Conservation (phyloP, 176 grass and related monocot species). For the Cenchrus americanus region DNA sequence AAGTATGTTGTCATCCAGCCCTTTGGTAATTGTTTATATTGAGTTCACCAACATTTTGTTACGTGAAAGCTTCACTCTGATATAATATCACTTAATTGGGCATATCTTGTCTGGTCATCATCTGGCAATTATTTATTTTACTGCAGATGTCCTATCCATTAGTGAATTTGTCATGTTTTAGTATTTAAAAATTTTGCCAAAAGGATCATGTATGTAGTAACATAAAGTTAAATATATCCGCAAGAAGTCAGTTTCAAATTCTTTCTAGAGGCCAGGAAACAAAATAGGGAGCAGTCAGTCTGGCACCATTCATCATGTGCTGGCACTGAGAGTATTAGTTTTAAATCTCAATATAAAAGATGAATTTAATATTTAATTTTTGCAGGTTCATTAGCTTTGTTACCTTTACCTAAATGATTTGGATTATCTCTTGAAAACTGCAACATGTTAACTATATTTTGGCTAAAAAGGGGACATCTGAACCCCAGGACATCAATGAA, state of each 20-base stretch:
- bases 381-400: no score
- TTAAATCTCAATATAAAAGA: no score
- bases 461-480: not conserved
- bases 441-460: not conserved
- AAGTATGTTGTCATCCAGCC: not conserved
- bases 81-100: not conserved
- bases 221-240: no score
- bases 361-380: no score
- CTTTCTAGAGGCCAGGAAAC: no score
- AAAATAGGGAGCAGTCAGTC: no score
- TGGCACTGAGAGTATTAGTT: no score
- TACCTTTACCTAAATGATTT: no score
- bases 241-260: no score
- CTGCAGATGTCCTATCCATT: not conserved
- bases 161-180: not conserved
- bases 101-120: not conserved
- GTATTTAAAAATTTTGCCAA: not conserved
- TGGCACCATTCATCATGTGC: no score
- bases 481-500: not conserved
- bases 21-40: slow-evolving; percentile 23
- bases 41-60: not conserved
- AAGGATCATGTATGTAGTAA: no score
- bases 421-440: not conserved
- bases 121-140: not conserved
- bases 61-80: not conserved